Percentiles rank a stretch among this genome's conserved stretches.
phyloP scores from a whole-genome alignment of 2,329 filamentous ascomycete genomes.

The Paecilomyces formosus region DNA sequence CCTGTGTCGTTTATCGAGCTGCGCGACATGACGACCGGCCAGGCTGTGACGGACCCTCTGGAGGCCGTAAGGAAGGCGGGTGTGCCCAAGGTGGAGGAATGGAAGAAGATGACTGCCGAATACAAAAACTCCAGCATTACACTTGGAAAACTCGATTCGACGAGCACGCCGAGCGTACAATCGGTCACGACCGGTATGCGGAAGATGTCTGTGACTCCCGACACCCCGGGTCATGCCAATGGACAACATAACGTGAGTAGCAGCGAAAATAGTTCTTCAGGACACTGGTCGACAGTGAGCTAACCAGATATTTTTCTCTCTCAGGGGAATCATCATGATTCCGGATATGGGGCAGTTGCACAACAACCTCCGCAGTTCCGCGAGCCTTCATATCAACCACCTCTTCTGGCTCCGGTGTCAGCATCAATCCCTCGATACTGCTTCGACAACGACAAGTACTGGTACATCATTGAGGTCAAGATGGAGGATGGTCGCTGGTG shows the following conservation, averaged over 20 bases:
- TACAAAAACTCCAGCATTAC: conserved; percentile 99
- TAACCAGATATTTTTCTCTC: conserved; percentile 6
- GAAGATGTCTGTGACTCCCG: conserved; percentile 66
- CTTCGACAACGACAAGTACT: conserved; percentile 96
- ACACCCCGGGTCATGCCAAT: conserved; percentile 41
- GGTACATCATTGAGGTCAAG: conserved; percentile 91
- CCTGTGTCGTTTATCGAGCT: conserved; percentile 97
- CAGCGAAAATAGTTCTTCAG: conserved; percentile 8
- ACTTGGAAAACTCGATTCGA: conserved; percentile 72
- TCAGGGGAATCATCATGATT: conserved; percentile 26
- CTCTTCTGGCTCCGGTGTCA: conserved; percentile 65
- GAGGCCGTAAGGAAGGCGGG: conserved; percentile 83
- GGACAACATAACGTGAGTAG: conserved; percentile 43
- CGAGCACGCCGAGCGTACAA: conserved; percentile 32
- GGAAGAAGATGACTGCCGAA: conserved; percentile 98
- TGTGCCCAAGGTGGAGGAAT: conserved; percentile 92
- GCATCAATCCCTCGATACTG: conserved; percentile 89
- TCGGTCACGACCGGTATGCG: conserved; percentile 65
- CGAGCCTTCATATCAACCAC: conserved; percentile 38
- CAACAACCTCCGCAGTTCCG: conserved; percentile 30
- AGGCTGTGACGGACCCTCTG: conserved; percentile 70
- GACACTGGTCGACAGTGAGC: not conserved
- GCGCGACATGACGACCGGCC: conserved; percentile 82
- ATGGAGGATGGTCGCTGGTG: conserved; percentile 87
- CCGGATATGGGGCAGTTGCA: not conserved